These are phyloP conservation scores for Colletotrichum sojae DNA, from an alignment of 2,329 filamentous ascomycete genomes.

Conservation along the genomic window DNA sequence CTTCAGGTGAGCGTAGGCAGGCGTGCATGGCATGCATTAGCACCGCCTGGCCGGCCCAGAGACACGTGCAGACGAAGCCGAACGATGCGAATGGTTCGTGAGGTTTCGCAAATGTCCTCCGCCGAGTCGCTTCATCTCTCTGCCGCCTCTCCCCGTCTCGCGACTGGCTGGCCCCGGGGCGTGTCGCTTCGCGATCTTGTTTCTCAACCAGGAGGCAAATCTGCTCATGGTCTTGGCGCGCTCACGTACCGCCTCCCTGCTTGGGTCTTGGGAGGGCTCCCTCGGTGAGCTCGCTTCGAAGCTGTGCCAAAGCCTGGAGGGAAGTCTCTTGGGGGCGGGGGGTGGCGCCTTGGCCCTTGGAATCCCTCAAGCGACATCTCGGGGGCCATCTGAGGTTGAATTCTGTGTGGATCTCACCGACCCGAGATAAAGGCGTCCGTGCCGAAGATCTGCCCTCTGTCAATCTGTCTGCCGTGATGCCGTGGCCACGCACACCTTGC, in stretches of 20 bases:
- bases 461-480: not conserved
- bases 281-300: not conserved
- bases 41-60: not conserved
- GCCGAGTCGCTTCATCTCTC: slow-evolving; percentile 13
- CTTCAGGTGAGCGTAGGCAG: slow-evolving; percentile 41
- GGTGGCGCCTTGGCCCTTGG: no score
- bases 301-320: no score
- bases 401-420: not conserved
- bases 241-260: not conserved
- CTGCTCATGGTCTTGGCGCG: slow-evolving; percentile 21
- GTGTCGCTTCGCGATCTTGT: not conserved
- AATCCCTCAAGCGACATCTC: not conserved
- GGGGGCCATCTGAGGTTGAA: not conserved
- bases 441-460: not conserved
- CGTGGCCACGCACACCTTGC: slow-evolving; percentile 14
- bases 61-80: slow-evolving; percentile 34
- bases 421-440: slow-evolving; percentile 13
- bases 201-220: not conserved
- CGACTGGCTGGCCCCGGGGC: not conserved
- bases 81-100: slow-evolving; percentile 27
- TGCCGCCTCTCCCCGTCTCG: slow-evolving; percentile 8
- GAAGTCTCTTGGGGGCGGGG: not conserved
- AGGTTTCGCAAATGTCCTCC: slow-evolving; percentile 7
- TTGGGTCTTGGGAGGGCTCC: not conserved
- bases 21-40: slow-evolving; percentile 30